These are phyloP conservation scores for Cynara cardunculus DNA, from an alignment of 129 eudicot genomes.

Conservation along the genomic window DNA sequence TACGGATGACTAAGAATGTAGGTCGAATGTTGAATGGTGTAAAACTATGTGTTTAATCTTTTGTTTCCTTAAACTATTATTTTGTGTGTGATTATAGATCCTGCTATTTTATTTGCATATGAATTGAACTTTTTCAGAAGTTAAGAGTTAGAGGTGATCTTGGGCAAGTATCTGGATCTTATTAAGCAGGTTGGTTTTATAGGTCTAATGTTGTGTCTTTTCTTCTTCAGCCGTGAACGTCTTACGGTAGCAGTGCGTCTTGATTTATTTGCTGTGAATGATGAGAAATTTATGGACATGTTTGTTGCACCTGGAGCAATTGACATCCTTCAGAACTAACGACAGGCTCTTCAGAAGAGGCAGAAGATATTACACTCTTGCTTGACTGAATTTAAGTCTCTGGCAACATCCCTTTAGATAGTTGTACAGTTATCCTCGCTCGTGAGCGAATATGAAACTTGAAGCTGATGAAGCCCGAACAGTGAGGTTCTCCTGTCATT, in stretches of 20 bases:
- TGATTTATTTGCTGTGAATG: constrained; percentile 85
- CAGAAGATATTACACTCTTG: constrained; percentile 86
- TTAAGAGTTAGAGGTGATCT: neutral
- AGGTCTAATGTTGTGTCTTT: neutral
- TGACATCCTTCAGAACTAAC: constrained; percentile 64
- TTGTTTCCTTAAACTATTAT: neutral
- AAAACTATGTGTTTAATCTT: neutral
- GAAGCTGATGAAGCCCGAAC: neutral
- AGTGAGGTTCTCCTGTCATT: too few species aligned
- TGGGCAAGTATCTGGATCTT: neutral
- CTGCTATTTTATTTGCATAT: neutral
- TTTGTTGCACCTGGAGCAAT: constrained; percentile 93
- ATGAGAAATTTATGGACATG: constrained; percentile 96
- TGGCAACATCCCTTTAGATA: constrained; percentile 67
- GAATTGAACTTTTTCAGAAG: neutral
- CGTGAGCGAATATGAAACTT: constrained; percentile 7
- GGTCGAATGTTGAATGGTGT: neutral
- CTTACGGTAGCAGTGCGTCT: constrained; percentile 78
- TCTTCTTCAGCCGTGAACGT: constrained; percentile 58
- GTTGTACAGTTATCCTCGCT: neutral
- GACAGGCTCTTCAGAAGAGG: constrained; percentile 71
- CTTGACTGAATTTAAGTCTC: constrained; percentile 79
- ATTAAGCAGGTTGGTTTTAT: neutral
- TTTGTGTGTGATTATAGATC: neutral
- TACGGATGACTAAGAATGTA: neutral